Evolutionary conservation across 2,329 filamentous ascomycete genomes (phyloP).

Genomic region (Aquanectria penicillioides): DNA sequence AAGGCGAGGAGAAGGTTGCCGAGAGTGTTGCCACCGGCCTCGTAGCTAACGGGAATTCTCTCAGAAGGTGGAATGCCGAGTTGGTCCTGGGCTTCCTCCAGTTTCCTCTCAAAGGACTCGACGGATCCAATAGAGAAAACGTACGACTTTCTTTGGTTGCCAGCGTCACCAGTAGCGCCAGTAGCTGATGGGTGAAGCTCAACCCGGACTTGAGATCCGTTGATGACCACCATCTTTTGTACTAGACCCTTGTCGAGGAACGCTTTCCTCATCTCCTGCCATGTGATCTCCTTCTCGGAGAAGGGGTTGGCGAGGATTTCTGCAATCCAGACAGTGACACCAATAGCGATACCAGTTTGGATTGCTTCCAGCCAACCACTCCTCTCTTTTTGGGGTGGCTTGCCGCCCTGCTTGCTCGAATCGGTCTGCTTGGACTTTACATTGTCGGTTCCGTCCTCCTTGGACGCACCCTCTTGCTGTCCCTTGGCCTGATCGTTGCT

Average conservation of each 20-base stretch:
- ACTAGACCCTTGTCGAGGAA: constrained; percentile 97
- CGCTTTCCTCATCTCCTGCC: constrained; percentile 93
- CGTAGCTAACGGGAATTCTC: constrained; percentile 91
- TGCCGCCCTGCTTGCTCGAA: constrained; percentile 46
- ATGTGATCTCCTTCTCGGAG: constrained; percentile 82
- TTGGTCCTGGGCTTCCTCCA: constrained; percentile 89
- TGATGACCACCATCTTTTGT: constrained; percentile 87
- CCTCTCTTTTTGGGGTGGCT: constrained; percentile 45
- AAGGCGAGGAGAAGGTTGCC: constrained; percentile 81
- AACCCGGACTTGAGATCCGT: constrained; percentile 78
- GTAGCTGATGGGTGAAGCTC: constrained; percentile 78
- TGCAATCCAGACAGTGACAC: constrained; percentile 65
- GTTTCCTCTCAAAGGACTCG: constrained; percentile 87
- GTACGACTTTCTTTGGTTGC: constrained; percentile 61
- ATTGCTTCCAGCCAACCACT: constrained; percentile 50
- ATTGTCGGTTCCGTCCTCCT: constrained; percentile 29
- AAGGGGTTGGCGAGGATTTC: constrained; percentile 53
- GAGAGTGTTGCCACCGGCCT: constrained; percentile 77
- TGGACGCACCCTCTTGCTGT: constrained; percentile 27
- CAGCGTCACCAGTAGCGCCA: constrained; percentile 40
- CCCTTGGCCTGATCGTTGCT: constrained; percentile 27
- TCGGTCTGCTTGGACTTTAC: constrained; percentile 40
- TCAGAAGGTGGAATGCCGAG: constrained; percentile 87
- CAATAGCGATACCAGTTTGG: constrained; percentile 52
- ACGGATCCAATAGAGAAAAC: constrained; percentile 96